Conservation (phyloP, 2,329 filamentous ascomycete genomes). For the Pyricularia sp. region DNA sequence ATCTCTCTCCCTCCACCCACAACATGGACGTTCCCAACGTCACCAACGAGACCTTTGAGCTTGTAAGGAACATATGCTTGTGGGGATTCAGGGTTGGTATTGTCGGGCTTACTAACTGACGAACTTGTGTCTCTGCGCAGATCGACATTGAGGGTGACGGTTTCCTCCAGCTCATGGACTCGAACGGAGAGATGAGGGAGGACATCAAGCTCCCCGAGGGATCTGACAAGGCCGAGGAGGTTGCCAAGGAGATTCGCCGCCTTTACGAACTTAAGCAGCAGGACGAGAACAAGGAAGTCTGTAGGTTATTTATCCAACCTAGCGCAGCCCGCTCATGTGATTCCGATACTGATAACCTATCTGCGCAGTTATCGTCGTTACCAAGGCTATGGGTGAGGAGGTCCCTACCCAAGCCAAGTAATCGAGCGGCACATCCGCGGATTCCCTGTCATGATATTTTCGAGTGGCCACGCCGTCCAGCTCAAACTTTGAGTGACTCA, state of each 20-base stretch:
- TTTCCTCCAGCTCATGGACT: conserved; percentile 89
- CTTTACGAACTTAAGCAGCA: conserved; percentile 59
- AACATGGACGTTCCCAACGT: conserved; percentile 98
- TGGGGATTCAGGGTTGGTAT: background rate
- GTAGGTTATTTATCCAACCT: conserved; percentile 47
- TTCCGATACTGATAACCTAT: conserved; percentile 12
- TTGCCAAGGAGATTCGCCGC: conserved; percentile 77
- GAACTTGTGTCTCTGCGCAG: conserved; percentile 32
- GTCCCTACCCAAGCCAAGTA: conserved; percentile 33
- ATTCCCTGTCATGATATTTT: conserved; percentile 1
- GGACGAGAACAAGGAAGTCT: conserved; percentile 69
- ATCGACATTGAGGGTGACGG: conserved; percentile 89
- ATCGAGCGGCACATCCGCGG: background rate
- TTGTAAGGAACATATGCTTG: conserved; percentile 53
- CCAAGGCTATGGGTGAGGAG: conserved; percentile 96
- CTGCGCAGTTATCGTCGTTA: conserved; percentile 71
- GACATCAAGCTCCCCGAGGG: conserved; percentile 90
- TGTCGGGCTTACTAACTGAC: background rate
- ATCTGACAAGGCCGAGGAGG: conserved; percentile 34
- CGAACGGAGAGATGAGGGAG: conserved; percentile 81
- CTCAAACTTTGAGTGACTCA: background rate
- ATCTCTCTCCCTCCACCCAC: conserved; percentile 95
- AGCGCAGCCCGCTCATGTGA: background rate
- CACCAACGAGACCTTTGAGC: conserved; percentile 80
- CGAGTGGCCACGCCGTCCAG: background rate